Evolutionary conservation across 345 rosid species (phyloP), one percentile per base, ranked within the genome.

Genomic region (Populus tremula): DNA sequence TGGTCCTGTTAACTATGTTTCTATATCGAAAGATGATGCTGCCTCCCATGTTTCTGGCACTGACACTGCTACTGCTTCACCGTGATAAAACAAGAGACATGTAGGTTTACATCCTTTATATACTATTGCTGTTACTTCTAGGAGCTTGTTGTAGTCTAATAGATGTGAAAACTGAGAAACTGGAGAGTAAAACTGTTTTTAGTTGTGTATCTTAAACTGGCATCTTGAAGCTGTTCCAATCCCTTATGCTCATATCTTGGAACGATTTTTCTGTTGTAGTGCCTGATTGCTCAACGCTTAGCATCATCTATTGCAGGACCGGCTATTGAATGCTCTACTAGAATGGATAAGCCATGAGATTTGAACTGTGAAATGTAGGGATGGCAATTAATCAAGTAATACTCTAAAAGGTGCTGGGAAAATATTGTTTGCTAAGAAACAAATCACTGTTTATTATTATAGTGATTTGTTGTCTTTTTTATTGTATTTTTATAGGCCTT

Each of bases 11-110:
- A 93, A 90, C 85, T 88, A 67, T 7, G 95, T 87, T 18, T 87
- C 94, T 65, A 82, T 86, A 45, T 80, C 96, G 5, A 95, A 95
- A 79, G 96, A 93, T 78, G 96, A 93, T 47, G 78, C 84, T 10
- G 89, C 86, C 53, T 90, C 95, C 69, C 93, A 87, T 63, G 86
- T 89, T 79, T 91, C 99, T 4, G 91, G 91, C 72, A 77, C 89
- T 0, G 98, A 88, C 50, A 78, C 90, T 14, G 85, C 84, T 81
- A 81, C 91, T 13, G 89, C 87, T 69, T 92, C 98, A 49, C 99
- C 98, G 2, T 96, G 85, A 86, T 69, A 38, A 79, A 65, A 11
- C 38, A 66, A 70, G 45, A 77, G 72, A 65, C 11, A n/a, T 67
- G 85, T 84, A 71, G 81, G 79, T 53, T 73, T 78, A 72, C 72